Conservation (phyloP, 2,329 filamentous ascomycete species). For the Cladophialophora psammophila region DNA sequence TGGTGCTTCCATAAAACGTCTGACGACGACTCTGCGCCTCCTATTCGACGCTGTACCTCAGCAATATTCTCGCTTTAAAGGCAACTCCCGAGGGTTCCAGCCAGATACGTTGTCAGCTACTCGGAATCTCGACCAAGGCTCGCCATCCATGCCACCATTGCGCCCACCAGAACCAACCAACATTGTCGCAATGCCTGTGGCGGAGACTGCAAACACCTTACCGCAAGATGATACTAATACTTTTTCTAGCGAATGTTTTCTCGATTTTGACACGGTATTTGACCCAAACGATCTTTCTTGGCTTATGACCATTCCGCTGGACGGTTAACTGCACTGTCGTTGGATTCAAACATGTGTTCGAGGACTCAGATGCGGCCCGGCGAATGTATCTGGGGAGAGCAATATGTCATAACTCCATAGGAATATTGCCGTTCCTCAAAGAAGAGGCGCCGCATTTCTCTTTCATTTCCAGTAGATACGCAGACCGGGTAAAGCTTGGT, state of each 20-base stretch:
- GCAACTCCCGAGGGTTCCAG: not conserved
- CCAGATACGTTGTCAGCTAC: not conserved
- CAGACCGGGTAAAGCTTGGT: too few relatives aligned
- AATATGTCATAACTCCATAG: too few relatives aligned
- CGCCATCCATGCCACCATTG: not conserved
- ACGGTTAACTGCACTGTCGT: not conserved
- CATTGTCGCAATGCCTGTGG: not conserved
- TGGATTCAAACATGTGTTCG: not conserved
- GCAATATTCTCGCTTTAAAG: slow-evolving; percentile 17
- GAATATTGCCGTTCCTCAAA: too few relatives aligned
- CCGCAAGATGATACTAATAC: not conserved
- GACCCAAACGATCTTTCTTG: slow-evolving; percentile 25
- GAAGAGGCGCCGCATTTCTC: too few relatives aligned
- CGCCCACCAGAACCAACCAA: not conserved
- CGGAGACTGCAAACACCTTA: not conserved
- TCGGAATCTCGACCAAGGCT: not conserved
- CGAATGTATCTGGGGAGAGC: not conserved
- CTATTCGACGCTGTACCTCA: slow-evolving; percentile 26
- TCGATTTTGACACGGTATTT: slow-evolving; percentile 19
- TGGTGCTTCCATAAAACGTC: slow-evolving; percentile 19
- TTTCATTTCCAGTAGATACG: too few relatives aligned
- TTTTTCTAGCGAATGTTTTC: not conserved
- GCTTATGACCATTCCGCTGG: slow-evolving; percentile 22
- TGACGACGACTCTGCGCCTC: slow-evolving; percentile 19
- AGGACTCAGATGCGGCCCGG: not conserved